Percentiles rank a stretch among this genome's conserved stretches.
These are phyloP conservation scores for Penicillium angulare DNA, from an alignment of 495 filamentous ascomycete species.

Conservation along the genomic window DNA sequence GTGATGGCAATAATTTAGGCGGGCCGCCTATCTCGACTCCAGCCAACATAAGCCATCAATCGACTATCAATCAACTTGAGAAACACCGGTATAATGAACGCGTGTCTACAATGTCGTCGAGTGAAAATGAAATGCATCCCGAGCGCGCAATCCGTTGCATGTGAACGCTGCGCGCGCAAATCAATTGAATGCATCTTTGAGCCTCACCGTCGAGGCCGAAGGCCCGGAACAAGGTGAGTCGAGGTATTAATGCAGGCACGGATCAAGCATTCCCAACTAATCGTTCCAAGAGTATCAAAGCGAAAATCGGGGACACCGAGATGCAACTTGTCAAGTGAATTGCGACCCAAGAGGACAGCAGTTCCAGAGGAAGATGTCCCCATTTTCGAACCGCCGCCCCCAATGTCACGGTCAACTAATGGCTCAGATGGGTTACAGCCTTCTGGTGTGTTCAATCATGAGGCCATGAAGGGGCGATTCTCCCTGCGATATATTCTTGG, in stretches of 20 bases:
- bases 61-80: not conserved
- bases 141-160: not conserved
- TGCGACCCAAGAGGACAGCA: not conserved
- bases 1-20: not conserved
- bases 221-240: not conserved
- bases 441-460: slow-evolving; percentile 9
- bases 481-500: slow-evolving; percentile 20
- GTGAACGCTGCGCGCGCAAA: slow-evolving; percentile 1
- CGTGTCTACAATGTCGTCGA: slow-evolving; percentile 2
- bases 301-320: slow-evolving; percentile 1
- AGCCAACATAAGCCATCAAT: not conserved
- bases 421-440: slow-evolving; percentile 14
- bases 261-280: slow-evolving; percentile 1
- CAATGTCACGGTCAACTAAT: not conserved
- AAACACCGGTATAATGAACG: not conserved
- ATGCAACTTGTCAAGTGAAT: not conserved
- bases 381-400: not conserved
- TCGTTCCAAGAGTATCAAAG: not conserved
- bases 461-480: slow-evolving; percentile 20
- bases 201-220: slow-evolving; percentile 1
- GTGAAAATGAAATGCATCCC: slow-evolving; percentile 4
- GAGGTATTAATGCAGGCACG: not conserved
- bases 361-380: not conserved
- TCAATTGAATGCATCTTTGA: slow-evolving; percentile 4
- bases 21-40: not conserved